Evolutionary conservation across 1,139 yeast species (phyloP).

Genomic region (Arxiozyma heterogenica): DNA sequence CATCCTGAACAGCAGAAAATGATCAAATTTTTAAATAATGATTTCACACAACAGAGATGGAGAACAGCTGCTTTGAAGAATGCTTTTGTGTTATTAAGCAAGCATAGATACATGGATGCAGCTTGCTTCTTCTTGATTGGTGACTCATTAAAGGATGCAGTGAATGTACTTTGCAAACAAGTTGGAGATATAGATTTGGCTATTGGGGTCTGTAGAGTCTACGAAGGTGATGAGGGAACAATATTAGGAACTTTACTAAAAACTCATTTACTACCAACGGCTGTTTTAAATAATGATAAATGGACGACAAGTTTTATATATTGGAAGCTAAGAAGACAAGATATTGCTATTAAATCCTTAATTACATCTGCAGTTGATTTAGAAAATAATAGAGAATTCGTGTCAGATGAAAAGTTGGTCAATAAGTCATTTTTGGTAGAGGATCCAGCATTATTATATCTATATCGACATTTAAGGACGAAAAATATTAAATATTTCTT

Average conservation of each 20-base stretch:
- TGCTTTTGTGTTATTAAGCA: slow-evolving; percentile 83
- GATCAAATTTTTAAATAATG: slow-evolving; percentile 64
- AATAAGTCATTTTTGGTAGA: slow-evolving; percentile 50
- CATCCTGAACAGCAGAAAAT: slow-evolving; percentile 80
- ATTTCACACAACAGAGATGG: slow-evolving; percentile 71
- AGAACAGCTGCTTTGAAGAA: slow-evolving; percentile 81
- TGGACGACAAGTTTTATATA: slow-evolving; percentile 81
- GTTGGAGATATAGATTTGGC: slow-evolving; percentile 64
- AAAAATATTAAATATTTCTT: slow-evolving; percentile 40
- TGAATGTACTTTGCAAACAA: slow-evolving; percentile 60
- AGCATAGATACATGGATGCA: slow-evolving; percentile 79
- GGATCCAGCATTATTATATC: slow-evolving; percentile 69
- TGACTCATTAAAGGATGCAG: slow-evolving; percentile 65
- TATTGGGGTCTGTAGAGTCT: slow-evolving; percentile 68
- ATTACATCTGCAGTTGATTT: slow-evolving; percentile 45
- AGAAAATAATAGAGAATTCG: slow-evolving; percentile 21
- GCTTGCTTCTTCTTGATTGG: slow-evolving; percentile 87
- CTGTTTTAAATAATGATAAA: slow-evolving; percentile 56
- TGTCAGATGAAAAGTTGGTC: slow-evolving; percentile 19
- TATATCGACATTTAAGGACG: slow-evolving; percentile 54
- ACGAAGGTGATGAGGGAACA: slow-evolving; percentile 48
- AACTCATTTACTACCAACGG: slow-evolving; percentile 46
- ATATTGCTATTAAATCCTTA: slow-evolving; percentile 54
- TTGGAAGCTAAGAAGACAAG: slow-evolving; percentile 53
- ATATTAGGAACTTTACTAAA: slow-evolving; percentile 44